Evolutionary conservation across 2,329 filamentous ascomycete genomes (phyloP), one percentile per base, ranked within the genome.

Genomic region (Nemania serpens): DNA sequence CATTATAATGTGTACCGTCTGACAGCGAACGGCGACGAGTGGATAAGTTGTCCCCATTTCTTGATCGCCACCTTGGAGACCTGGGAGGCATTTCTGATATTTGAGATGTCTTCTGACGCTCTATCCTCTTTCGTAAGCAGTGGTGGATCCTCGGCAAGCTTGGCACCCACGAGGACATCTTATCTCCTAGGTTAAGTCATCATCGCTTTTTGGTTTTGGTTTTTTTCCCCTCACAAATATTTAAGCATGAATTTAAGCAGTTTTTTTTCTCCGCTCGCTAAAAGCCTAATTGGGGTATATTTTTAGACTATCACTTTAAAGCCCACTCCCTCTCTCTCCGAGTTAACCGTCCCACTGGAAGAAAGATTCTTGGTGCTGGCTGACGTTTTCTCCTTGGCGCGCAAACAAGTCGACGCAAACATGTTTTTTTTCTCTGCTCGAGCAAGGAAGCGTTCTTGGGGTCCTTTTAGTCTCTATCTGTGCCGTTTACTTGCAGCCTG

Each of bases 191-290:
- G 25, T 7, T 29, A 29, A 29, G 25, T 29, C 25, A 29, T 29
- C 25, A 29, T 29, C 25, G 29, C 29, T 47, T 36, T 33, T 61
- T n/a, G n/a, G n/a, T n/a, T n/a, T n/a, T n/a, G n/a, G n/a, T 59
- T 49, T 41, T 59, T 56, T 67, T 69, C 47, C 39, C 51, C 50
- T 52, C 55, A 53, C 25, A 47, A 55, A 59, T 53, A 51, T 69
- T 72, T 72, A 72, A 72, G 70, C 70, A 72, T 72, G 70, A 72
- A 71, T 71, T 72, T 72, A 71, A 70, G 67, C 68, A 67, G 66
- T 47, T 20, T 46, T 42, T 41, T 39, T 51, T 62, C 56, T 62
- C 56, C 59, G 56, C 53, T 29, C 53, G 43, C 53, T 39, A 4
- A 51, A 46, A 47, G 43, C 51, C 52, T 12, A 20, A 58, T 37